These are phyloP conservation scores for Tylopilus sp. DNA, from an alignment of 768 basidiomycete genomes.

Conservation along the genomic window DNA sequence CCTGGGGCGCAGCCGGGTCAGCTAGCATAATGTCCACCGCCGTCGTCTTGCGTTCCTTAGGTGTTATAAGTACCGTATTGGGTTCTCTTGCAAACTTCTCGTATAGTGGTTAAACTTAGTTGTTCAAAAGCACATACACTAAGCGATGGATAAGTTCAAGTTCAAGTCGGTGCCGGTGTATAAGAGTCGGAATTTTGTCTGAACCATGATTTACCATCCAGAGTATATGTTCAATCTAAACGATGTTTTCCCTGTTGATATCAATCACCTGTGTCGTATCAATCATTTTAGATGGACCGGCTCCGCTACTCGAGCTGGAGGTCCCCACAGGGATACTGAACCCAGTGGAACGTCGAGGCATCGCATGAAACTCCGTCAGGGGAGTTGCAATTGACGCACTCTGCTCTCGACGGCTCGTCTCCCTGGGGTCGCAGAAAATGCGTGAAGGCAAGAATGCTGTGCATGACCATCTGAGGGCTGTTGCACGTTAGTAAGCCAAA, in stretches of 20 bases:
- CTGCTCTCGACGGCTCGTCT: slow-evolving; percentile 12
- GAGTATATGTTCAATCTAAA: not conserved
- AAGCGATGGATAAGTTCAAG: too few species aligned
- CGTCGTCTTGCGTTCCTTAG: too few species aligned
- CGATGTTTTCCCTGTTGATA: not conserved
- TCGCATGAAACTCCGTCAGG: slow-evolving; percentile 12
- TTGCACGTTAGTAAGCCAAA: not conserved
- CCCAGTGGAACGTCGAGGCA: not conserved
- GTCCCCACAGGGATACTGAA: not conserved
- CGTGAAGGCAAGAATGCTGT: slow-evolving; percentile 26
- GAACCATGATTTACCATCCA: too few species aligned
- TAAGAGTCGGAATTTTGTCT: too few species aligned
- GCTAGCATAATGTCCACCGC: too few species aligned
- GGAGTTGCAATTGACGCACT: not conserved
- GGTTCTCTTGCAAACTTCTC: too few species aligned
- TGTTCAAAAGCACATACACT: too few species aligned
- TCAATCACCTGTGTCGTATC: not conserved
- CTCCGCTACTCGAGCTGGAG: not conserved
- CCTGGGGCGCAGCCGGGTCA: too few species aligned
- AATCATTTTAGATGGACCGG: not conserved
- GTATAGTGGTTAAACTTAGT: too few species aligned
- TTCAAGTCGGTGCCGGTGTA: too few species aligned
- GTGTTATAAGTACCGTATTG: too few species aligned
- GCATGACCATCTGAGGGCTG: slow-evolving; percentile 21
- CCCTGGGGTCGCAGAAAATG: slow-evolving; percentile 23